These are phyloP conservation scores for Suhomyces sp. DNA, from an alignment of 805 yeast genomes.

Conservation along the genomic window DNA sequence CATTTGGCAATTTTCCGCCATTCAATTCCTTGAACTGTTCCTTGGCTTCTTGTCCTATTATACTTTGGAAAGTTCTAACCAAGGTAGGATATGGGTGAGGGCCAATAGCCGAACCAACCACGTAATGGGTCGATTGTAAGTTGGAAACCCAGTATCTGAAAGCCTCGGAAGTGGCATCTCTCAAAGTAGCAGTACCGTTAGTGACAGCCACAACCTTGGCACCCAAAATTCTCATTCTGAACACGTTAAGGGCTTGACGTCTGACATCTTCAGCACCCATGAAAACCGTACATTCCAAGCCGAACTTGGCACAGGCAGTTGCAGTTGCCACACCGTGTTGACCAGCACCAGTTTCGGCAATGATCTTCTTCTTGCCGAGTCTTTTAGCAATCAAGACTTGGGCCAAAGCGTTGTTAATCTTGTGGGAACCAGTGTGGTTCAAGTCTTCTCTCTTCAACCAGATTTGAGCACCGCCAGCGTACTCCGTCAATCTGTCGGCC, in stretches of 20 bases:
- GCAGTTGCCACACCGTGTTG: conserved; percentile 94
- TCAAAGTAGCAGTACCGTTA: conserved; percentile 90
- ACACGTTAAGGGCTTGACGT: conserved; percentile 96
- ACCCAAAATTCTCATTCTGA: conserved; percentile 94
- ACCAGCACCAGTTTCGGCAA: conserved; percentile 93
- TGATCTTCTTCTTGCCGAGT: conserved; percentile 70
- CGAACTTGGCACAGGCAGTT: conserved; percentile 89
- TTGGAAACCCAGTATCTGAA: conserved; percentile 93
- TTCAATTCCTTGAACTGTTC: conserved; percentile 80
- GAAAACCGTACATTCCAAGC: conserved; percentile 87
- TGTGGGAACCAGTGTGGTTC: conserved; percentile 87
- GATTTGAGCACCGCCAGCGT: conserved; percentile 87
- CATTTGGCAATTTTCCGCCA: conserved; percentile 83
- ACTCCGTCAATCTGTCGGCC: conserved; percentile 85
- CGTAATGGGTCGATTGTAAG: conserved; percentile 82
- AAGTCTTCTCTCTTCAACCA: conserved; percentile 98
- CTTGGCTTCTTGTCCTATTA: conserved; percentile 92
- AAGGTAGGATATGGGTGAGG: conserved; percentile 99
- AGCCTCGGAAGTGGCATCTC: conserved; percentile 98
- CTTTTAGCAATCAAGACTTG: conserved; percentile 78
- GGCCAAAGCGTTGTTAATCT: conserved; percentile 80
- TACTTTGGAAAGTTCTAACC: conserved; percentile 97
- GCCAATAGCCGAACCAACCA: conserved; percentile 98
- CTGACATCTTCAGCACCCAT: conserved; percentile 99
- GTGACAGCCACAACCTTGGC: conserved; percentile 93